Conservation (phyloP, 2,329 filamentous ascomycete genomes). For the Cordyceps tenuipes region DNA sequence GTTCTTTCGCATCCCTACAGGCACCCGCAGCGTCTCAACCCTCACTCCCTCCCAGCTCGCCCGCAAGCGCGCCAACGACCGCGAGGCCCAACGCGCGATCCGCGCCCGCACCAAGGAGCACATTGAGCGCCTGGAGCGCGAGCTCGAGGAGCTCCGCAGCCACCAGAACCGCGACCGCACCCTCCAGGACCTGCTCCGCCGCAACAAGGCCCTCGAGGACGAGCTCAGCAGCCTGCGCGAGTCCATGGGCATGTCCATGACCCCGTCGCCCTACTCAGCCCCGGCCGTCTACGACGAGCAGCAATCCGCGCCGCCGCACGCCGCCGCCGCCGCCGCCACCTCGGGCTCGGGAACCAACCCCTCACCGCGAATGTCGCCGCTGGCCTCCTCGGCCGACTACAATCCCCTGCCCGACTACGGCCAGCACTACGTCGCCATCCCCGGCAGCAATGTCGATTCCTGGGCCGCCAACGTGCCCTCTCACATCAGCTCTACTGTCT, state of each 20-base stretch:
- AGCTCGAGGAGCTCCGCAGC: slow-evolving; percentile 61
- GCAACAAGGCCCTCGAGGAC: slow-evolving; percentile 46
- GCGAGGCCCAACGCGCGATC: slow-evolving; percentile 82
- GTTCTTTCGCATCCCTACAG: slow-evolving; percentile 22
- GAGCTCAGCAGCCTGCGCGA: slow-evolving; percentile 40
- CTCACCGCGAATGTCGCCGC: slow-evolving; percentile 37
- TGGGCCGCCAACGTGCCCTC: slow-evolving; percentile 38
- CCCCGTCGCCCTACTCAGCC: slow-evolving; percentile 29
- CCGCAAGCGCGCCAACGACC: slow-evolving; percentile 85
- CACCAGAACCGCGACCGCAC: slow-evolving; percentile 39
- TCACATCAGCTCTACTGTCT: slow-evolving; percentile 39
- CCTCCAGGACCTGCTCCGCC: slow-evolving; percentile 42
- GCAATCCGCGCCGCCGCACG: slow-evolving; percentile 25
- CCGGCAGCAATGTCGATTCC: slow-evolving; percentile 34
- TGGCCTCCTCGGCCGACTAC: slow-evolving; percentile 36
- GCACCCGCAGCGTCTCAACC: slow-evolving; percentile 72
- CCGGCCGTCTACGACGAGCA: slow-evolving; percentile 34
- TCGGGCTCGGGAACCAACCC: slow-evolving; percentile 20
- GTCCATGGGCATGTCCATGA: slow-evolving; percentile 34
- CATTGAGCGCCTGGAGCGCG: slow-evolving; percentile 69
- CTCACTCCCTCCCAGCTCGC: slow-evolving; percentile 82
- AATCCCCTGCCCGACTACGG: slow-evolving; percentile 34
- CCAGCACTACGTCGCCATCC: slow-evolving; percentile 27
- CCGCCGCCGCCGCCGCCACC: slow-evolving; percentile 16
- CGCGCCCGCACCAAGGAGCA: slow-evolving; percentile 78